Base-by-base conservation (phyloP, 129 eudicot genomes). In the Pulicaria dysenterica region DNA sequence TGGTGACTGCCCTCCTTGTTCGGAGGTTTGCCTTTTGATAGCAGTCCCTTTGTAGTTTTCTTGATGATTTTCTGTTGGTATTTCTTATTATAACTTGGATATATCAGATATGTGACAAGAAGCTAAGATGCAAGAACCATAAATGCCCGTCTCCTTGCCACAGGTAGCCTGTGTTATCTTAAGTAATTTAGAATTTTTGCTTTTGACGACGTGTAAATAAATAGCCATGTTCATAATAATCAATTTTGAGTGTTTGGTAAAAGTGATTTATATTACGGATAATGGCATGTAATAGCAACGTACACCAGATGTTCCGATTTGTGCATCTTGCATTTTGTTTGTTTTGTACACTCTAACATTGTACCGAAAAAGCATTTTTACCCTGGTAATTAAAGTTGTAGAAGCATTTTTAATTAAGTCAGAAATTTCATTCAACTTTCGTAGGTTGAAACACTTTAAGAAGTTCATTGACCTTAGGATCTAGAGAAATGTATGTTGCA, bases 81-180 rank as follows among this genome's bases (percentile, higher is more conserved):
- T 56, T 38, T 61, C 58, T 62, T 12, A 24, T 73, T 14, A 3
- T 46, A 16, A 59, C 34, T 66, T 38, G 67, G 67, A 45, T 40
- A 45, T 57, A 45, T 80, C 72, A 94, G 99, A 85, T 94, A 77
- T 94, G 99, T 88, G 99, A 89, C 70, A 82, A 87, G 92, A 90
- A 79, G 80, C 96, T 94, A 58, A 86, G 99, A 31, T 94, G 99
- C 88, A 85, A 82, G 87, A 94, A 94, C 80, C 99, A 94, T 81
- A 94, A 94, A 85, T 94, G 99, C 66, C 96, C 97, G 40, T 73
- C 99, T 74, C 99, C 99, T 73, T 94, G 99, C 77, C 99, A 94
- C 58, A 90, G 99, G 99, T 94, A 86, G 13, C 10, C 41, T 50
- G 49, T 61, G 45, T 31, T 46, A 59, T 61, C 14, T 42, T 37